Base-by-base conservation (phyloP, 768 basidiomycete genomes). In the Suillus alpinus region DNA sequence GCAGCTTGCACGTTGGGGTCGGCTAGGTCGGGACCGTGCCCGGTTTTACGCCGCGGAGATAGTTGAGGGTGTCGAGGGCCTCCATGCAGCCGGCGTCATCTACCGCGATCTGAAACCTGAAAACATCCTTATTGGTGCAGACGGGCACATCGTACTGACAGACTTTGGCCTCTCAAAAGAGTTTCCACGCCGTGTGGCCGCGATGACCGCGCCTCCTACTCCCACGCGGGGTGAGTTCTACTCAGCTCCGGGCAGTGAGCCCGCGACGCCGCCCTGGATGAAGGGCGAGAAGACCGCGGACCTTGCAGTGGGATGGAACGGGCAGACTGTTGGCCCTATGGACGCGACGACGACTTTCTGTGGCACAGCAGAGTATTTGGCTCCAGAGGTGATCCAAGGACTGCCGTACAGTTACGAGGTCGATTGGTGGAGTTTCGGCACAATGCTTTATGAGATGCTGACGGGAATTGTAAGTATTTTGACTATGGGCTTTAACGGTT, bases 341-440 rank as follows among this genome's bases (percentile, higher is more conserved):
- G 91, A 95, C 67, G 79, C 84, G 58, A 95, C 95, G 23, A 86
- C 80, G 29, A 95, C 95, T 8, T 96, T 97, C 71, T 96, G 92
- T 74, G 94, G 94, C 10, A 96, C 94, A n/a, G 94, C 94, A 3
- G 94, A 96, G 75, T 97, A 97, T 67, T 84, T 97, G 7, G 94
- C 97, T 13, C 97, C 97, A 0, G 96, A 99, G 76, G 95, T 98
- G 49, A 94, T 98, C 66, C 91, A 94, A 68, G 92, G 95, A 1
- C 73, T 91, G 67, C 83, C 88, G 20, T 96, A 98, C 71, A 88
- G 89, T 65, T 98, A 94, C 69, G 93, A 95, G 66, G 94, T 96
- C 23, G 96, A 98, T 72, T 96, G 94, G 92, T 99, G 95, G 95
- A 92, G 90, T 65, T 91, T 96, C 68, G 96, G 96, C 39, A 98